These are phyloP conservation scores for Venturia carpophila DNA, from an alignment of 2,329 filamentous ascomycete genomes.

Conservation along the genomic window DNA sequence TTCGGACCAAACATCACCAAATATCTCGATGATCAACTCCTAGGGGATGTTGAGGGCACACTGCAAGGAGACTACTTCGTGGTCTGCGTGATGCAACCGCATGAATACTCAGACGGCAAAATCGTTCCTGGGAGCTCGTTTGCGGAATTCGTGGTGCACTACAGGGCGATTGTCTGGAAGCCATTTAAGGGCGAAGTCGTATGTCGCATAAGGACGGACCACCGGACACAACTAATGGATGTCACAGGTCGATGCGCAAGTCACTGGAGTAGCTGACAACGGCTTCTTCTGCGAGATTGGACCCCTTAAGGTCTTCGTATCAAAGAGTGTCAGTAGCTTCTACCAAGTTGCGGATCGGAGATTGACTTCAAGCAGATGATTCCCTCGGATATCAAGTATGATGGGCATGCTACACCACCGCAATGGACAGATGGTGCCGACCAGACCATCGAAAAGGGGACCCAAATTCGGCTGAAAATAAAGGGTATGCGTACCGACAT, in stretches of 20 bases:
- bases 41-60: conserved; percentile 75
- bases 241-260: conserved; percentile 78
- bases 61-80: conserved; percentile 81
- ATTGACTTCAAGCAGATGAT: conserved; percentile 58
- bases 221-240: conserved; percentile 23
- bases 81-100: conserved; percentile 89
- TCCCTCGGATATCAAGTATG: conserved; percentile 84
- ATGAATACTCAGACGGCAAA: conserved; percentile 81
- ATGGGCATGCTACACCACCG: conserved; percentile 91
- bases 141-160: conserved; percentile 90
- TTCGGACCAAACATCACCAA: conserved; percentile 92
- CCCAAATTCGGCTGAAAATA: conserved; percentile 88
- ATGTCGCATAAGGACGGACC: conserved; percentile 35
- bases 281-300: conserved; percentile 85
- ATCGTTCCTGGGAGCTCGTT: conserved; percentile 86
- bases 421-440: conserved; percentile 95
- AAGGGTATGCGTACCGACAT: conserved; percentile 91
- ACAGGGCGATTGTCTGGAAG: conserved; percentile 93
- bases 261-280: conserved; percentile 82
- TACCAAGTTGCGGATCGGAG: conserved; percentile 23
- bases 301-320: conserved; percentile 70
- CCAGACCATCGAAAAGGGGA: conserved; percentile 86
- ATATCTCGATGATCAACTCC: conserved; percentile 78
- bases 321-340: conserved; percentile 60
- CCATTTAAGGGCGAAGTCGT: conserved; percentile 98